Percentiles rank a stretch among this genome's conserved stretches.
These are phyloP conservation scores for Epichloe baconii DNA, from an alignment of 2,329 filamentous ascomycete species.

Conservation along the genomic window DNA sequence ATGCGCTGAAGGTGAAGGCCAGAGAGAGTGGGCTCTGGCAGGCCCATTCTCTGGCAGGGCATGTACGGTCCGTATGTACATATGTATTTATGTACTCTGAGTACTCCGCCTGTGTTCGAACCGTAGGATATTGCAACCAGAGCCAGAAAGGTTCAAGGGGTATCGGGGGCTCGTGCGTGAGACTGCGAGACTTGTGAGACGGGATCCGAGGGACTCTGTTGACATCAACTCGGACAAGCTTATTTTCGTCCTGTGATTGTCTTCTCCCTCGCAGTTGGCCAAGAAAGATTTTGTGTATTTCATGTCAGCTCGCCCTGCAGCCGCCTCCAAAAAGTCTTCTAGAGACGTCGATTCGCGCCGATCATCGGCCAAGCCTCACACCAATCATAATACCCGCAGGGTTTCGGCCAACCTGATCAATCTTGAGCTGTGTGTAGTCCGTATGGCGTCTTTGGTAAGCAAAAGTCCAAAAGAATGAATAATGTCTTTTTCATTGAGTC, in stretches of 20 bases:
- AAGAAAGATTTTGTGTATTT: too few species aligned
- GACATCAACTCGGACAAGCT: background rate
- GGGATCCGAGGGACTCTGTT: conserved; percentile 3
- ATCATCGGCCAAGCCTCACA: background rate
- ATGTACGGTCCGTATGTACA: background rate
- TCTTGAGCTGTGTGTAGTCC: too few species aligned
- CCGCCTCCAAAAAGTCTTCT: background rate
- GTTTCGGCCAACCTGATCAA: too few species aligned
- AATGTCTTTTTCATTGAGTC: too few species aligned
- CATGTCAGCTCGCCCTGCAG: conserved; percentile 4
- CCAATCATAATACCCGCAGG: too few species aligned
- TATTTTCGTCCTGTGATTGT: background rate
- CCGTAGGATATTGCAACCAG: too few species aligned
- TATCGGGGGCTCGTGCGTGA: background rate
- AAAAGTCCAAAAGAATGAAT: too few species aligned
- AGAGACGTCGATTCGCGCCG: background rate
- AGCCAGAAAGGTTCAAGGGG: too few species aligned
- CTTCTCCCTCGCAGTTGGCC: background rate
- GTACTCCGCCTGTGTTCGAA: too few species aligned
- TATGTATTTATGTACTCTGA: too few species aligned
- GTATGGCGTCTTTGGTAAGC: too few species aligned
- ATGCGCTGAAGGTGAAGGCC: background rate
- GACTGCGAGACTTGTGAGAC: conserved; percentile 3
- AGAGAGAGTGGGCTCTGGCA: background rate
- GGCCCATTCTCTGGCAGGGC: background rate